Conservation (phyloP, 768 basidiomycete genomes). For the Calocera viscosa region DNA sequence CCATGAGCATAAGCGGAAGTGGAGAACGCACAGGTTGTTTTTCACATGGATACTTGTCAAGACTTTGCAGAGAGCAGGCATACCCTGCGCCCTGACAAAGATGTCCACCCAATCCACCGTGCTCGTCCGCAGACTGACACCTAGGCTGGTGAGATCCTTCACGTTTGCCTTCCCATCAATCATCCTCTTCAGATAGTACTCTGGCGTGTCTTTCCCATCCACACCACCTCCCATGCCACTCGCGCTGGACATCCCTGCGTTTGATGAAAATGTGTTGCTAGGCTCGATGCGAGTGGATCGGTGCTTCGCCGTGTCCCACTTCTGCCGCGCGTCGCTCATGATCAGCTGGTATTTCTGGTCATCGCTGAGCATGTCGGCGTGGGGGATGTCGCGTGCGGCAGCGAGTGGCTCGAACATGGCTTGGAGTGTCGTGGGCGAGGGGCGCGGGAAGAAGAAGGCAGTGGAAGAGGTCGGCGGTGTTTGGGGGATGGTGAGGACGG, state of each 20-base stretch:
- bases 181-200: constrained; percentile 89
- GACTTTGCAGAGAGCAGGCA: constrained; percentile 68
- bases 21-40: constrained; percentile 42
- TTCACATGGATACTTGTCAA: constrained; percentile 65
- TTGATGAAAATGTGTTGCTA: constrained; percentile 8
- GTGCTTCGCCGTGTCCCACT: constrained; percentile 61
- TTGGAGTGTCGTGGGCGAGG: constrained; percentile 66
- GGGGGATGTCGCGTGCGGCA: constrained; percentile 44
- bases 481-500: not conserved
- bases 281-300: constrained; percentile 40
- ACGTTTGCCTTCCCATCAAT: constrained; percentile 72
- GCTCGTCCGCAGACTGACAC: constrained; percentile 59
- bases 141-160: constrained; percentile 64
- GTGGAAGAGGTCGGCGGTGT: constrained; percentile 15
- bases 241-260: not conserved
- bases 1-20: not conserved
- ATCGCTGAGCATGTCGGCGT: constrained; percentile 46
- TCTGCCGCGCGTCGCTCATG: constrained; percentile 63
- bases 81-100: constrained; percentile 68
- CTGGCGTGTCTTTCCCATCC: constrained; percentile 55
- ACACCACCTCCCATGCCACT: constrained; percentile 27
- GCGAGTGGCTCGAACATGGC: constrained; percentile 65
- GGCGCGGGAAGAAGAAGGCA: constrained; percentile 64
- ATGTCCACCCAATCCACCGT: constrained; percentile 72
- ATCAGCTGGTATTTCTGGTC: constrained; percentile 92